Conservation (phyloP, 768 basidiomycete genomes). For the Pleurotus citrinopileatus region DNA sequence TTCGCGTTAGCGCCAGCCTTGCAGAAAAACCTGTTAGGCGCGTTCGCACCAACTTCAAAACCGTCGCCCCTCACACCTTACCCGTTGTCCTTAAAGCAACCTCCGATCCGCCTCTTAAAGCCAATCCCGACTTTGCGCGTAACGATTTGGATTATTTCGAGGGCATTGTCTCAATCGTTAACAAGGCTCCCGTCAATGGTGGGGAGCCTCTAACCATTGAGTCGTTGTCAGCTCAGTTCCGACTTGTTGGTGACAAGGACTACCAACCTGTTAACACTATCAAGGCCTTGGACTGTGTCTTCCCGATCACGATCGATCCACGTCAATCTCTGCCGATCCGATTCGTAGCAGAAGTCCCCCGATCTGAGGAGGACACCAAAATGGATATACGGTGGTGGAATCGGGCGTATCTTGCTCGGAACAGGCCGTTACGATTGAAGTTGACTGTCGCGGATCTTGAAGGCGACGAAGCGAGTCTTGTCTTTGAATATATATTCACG, state of each 20-base stretch:
- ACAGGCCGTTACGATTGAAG: conserved; percentile 34
- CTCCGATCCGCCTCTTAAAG: conserved; percentile 33
- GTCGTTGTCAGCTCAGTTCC: conserved; percentile 29
- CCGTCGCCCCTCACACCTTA: conserved; percentile 25
- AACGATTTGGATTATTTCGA: conserved; percentile 26
- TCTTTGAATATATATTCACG: conserved; percentile 34
- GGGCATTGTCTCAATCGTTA: conserved; percentile 34
- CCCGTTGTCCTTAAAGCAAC: conserved; percentile 30
- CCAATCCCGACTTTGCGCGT: conserved; percentile 28
- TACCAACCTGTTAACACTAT: conserved; percentile 28
- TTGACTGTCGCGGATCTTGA: conserved; percentile 33
- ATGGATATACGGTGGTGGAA: conserved; percentile 29
- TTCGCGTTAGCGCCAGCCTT: conserved; percentile 31
- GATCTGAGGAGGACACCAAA: conserved; percentile 30
- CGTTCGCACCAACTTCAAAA: conserved; percentile 36
- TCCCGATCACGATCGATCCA: conserved; percentile 35
- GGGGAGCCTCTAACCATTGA: conserved; percentile 31
- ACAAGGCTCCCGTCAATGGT: conserved; percentile 31
- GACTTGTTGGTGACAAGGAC: conserved; percentile 31
- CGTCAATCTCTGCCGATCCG: conserved; percentile 30
- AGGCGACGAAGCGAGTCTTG: conserved; percentile 35
- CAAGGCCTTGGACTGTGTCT: conserved; percentile 21
- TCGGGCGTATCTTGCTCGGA: conserved; percentile 28
- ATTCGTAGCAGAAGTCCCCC: conserved; percentile 28
- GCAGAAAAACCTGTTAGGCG: conserved; percentile 26